These are phyloP conservation scores for Helotiales sp. DNA, from an alignment of 2,329 filamentous ascomycete genomes.

Conservation along the genomic window DNA sequence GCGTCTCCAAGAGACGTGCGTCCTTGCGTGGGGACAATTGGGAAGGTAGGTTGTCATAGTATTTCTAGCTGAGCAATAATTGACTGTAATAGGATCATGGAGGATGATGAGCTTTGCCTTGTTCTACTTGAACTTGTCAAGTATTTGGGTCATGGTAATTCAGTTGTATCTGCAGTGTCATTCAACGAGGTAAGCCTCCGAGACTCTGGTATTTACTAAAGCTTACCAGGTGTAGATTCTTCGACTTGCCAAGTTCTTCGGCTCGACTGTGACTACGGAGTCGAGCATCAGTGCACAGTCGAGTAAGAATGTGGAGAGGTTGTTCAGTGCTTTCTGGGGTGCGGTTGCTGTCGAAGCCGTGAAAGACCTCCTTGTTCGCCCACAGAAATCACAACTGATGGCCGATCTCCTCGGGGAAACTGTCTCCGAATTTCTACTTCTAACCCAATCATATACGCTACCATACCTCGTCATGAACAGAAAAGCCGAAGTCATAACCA, in stretches of 20 bases:
- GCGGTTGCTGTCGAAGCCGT: constrained; percentile 80
- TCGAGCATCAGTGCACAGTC: too few species aligned
- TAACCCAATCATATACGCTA: constrained; percentile 78
- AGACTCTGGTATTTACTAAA: background rate
- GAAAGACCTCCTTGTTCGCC: constrained; percentile 76
- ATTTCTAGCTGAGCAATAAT: background rate
- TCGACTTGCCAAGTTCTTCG: constrained; percentile 66
- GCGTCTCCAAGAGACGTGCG: constrained; percentile 76
- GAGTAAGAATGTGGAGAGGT: too few species aligned
- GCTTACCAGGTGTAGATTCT: constrained; percentile 52
- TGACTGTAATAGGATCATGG: constrained; percentile 55
- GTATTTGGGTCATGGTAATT: constrained; percentile 82
- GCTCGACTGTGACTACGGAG: too few species aligned
- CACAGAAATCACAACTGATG: constrained; percentile 78
- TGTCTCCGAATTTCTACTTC: constrained; percentile 69
- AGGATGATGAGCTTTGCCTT: constrained; percentile 82
- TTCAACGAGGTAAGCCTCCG: constrained; percentile 70
- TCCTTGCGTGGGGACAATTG: constrained; percentile 83
- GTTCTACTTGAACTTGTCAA: constrained; percentile 82
- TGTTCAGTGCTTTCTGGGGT: constrained; percentile 88
- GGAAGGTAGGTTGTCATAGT: constrained; percentile 56
- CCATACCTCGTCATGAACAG: constrained; percentile 83
- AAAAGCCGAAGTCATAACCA: constrained; percentile 74
- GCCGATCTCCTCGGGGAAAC: constrained; percentile 79
- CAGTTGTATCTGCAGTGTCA: constrained; percentile 75